A percentile compares a stretch with the other conserved stretches of the same genome.
These are phyloP conservation scores for Pluteus cervinus DNA, from an alignment of 768 basidiomycete species.

Conservation along the genomic window DNA sequence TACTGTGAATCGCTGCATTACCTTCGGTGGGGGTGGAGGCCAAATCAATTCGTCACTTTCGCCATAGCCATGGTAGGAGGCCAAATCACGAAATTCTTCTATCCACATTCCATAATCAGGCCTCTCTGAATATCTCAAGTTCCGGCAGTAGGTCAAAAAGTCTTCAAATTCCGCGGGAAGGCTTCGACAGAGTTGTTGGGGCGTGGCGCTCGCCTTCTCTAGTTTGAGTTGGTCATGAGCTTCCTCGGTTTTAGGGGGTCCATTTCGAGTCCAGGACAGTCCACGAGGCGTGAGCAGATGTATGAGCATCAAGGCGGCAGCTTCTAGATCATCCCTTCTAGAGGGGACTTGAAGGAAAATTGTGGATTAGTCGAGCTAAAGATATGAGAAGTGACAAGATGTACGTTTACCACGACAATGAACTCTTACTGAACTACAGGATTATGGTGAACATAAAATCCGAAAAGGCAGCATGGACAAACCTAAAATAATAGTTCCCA, in stretches of 20 bases:
- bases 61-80: constrained; percentile 50
- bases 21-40: constrained; percentile 50
- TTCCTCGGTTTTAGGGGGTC: constrained; percentile 65
- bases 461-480: constrained; percentile 6
- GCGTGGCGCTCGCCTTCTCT: constrained; percentile 53
- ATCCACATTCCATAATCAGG: constrained; percentile 68
- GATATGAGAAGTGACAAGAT: constrained; percentile 9
- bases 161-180: constrained; percentile 72
- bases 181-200: constrained; percentile 64
- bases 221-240: constrained; percentile 59
- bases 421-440: constrained; percentile 55
- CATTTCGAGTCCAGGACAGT: constrained; percentile 73
- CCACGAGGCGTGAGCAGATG: constrained; percentile 74
- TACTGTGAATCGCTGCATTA: constrained; percentile 13
- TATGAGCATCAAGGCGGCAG: constrained; percentile 72
- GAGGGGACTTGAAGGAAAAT: constrained; percentile 52
- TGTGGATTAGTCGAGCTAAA: background rate
- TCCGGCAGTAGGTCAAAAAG: constrained; percentile 66
- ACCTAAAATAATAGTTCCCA: constrained; percentile 83
- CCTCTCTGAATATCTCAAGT: constrained; percentile 58
- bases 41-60: constrained; percentile 61
- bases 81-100: constrained; percentile 59
- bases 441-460: constrained; percentile 5
- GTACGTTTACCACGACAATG: constrained; percentile 73
- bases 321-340: constrained; percentile 75